Percentiles rank a stretch among this genome's conserved stretches.
Evolutionary conservation across 2,329 filamentous ascomycete genomes (phyloP).

Genomic region (Pseudogymnoascus sp.): DNA sequence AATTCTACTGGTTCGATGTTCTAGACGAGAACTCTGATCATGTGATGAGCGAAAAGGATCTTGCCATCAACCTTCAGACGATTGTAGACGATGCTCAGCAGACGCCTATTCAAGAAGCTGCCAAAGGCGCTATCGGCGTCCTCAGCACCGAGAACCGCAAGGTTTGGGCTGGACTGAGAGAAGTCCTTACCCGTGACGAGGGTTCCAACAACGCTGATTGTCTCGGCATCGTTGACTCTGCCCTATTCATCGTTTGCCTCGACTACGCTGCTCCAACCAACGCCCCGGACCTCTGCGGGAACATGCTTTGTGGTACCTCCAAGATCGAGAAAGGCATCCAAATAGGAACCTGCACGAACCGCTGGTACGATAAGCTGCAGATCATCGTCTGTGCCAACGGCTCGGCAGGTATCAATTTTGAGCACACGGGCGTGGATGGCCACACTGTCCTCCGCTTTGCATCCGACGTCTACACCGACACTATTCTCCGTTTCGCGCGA

Average conservation of each 20-base stretch:
- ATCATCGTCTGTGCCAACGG: slow-evolving; percentile 99
- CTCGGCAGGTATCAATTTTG: slow-evolving; percentile 97
- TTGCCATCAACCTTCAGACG: slow-evolving; percentile 82
- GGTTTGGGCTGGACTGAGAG: slow-evolving; percentile 84
- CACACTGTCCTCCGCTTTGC: slow-evolving; percentile 95
- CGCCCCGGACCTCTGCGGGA: slow-evolving; percentile 82
- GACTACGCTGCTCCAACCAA: slow-evolving; percentile 83
- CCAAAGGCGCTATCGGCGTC: slow-evolving; percentile 89
- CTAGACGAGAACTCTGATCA: slow-evolving; percentile 88
- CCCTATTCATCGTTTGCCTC: slow-evolving; percentile 83
- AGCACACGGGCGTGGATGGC: slow-evolving; percentile 95
- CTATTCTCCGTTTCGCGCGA: slow-evolving; percentile 87
- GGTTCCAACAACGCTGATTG: slow-evolving; percentile 94
- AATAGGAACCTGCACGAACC: slow-evolving; percentile 93
- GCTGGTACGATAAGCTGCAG: slow-evolving; percentile 98
- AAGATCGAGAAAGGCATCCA: slow-evolving; percentile 89
- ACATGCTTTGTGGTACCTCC: slow-evolving; percentile 95
- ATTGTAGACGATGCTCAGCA: slow-evolving; percentile 86
- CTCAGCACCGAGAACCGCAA: slow-evolving; percentile 95
- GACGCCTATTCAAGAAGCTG: slow-evolving; percentile 84
- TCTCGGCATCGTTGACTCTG: slow-evolving; percentile 89
- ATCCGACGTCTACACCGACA: slow-evolving; percentile 94
- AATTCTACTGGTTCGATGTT: slow-evolving; percentile 99
- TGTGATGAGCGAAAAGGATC: slow-evolving; percentile 94
- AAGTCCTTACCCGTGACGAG: slow-evolving; percentile 76